Percentiles rank a stretch among this genome's conserved stretches.
Evolutionary conservation across 495 filamentous ascomycete species (phyloP).

Genomic region (Articulospora tetracladia): DNA sequence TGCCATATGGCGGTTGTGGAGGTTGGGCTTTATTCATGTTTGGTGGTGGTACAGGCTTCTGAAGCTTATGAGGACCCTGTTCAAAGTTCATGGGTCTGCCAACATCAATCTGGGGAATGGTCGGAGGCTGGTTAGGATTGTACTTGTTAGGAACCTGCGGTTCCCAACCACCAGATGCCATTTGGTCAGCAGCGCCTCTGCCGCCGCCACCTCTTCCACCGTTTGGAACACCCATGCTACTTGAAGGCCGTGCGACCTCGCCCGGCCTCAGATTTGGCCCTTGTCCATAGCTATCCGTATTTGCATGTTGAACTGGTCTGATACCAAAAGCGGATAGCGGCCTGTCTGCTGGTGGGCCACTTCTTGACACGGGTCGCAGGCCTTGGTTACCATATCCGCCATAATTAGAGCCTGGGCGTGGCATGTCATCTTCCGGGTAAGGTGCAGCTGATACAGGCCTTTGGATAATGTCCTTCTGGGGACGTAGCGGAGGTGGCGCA

Average conservation of each 20-base stretch:
- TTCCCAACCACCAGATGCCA: constrained; percentile 33
- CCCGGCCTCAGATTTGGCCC: neutral
- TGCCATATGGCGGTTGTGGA: constrained; percentile 10
- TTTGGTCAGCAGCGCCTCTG: constrained; percentile 16
- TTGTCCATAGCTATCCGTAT: constrained; percentile 11
- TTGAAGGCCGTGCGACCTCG: constrained; percentile 20
- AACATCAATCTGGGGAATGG: constrained; percentile 11
- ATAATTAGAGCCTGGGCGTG: constrained; percentile 30
- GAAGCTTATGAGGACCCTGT: constrained; percentile 1
- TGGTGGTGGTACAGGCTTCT: constrained; percentile 11
- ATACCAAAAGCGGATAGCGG: constrained; percentile 68
- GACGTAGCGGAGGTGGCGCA: constrained; percentile 9
- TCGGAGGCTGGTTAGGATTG: constrained; percentile 7
- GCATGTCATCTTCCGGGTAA: constrained; percentile 59
- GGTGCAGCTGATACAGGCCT: constrained; percentile 53
- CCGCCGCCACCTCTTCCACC: constrained; percentile 13
- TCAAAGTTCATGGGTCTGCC: constrained; percentile 14
- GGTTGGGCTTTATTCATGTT: constrained; percentile 22
- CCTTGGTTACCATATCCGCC: constrained; percentile 29
- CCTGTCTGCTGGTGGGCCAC: constrained; percentile 47
- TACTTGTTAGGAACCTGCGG: constrained; percentile 39
- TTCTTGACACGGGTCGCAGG: constrained; percentile 25
- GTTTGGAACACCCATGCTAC: constrained; percentile 15
- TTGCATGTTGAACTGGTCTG: constrained; percentile 34
- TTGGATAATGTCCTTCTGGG: constrained; percentile 28